Base-by-base conservation (phyloP, 768 basidiomycete species). In the Collybia sordida region DNA sequence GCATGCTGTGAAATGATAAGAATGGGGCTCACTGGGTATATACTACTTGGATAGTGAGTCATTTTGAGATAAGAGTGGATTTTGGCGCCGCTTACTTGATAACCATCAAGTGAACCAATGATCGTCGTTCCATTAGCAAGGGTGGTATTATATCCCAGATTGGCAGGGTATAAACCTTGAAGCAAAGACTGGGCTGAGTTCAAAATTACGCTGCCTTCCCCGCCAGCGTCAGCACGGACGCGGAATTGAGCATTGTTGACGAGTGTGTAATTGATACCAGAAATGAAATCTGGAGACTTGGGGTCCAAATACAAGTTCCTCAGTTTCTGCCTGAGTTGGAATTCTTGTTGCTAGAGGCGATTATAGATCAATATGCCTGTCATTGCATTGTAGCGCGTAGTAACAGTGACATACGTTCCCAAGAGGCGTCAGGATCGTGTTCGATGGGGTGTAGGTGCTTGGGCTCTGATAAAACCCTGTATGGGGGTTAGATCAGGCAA, bases 141-240 rank as follows among this genome's bases (percentile, higher is more conserved):
- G 0, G 77, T 79, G 12, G 72, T 79, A n/a, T 69, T 79, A 41
- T 76, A 77, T 18, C 62, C 56, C 12, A 54, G 24, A 3, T 73
- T 79, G 1, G 70, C 64, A 1, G 87, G 88, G 68, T 77, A 85
- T 36, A 90, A 60, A 11, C 88, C 88, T 61, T 90, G 88, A 6
- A 85, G 66, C 44, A 89, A 65, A 0, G 88, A 84, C 19, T 79
- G 67, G 9, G 86, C 82, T 3, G 85, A 83, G 58, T 88, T 80
- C 52, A 74, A 74, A 36, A 85, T 82, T n/a, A 86, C 83, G 24
- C 74, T 80, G 12, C 76, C 79, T 66, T 90, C 88, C 15, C 80
- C 86, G 4, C 85, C 85, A 21, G 78, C 79, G 63, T 90, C 88
- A 0, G 88, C 87, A 14, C 76, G 78, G 41, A 83, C 74, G 15